Conservation (phyloP, 2,329 filamentous ascomycete species). For the Nigrospora oryzae region DNA sequence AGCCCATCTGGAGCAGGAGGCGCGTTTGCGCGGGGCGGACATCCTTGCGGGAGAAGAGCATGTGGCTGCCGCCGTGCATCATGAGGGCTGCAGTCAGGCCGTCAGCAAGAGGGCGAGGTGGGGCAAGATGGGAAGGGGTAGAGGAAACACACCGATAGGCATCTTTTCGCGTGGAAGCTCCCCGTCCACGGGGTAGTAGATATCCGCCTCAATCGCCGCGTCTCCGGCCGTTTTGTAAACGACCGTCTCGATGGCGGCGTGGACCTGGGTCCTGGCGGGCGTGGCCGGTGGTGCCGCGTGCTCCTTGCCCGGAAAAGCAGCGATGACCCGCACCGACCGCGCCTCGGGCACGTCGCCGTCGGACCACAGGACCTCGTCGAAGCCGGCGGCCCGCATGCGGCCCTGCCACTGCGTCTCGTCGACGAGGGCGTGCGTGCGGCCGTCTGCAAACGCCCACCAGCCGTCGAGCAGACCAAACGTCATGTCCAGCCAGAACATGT, state of each 20-base stretch:
- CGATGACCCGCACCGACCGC: slow-evolving; percentile 15
- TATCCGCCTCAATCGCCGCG: slow-evolving; percentile 17
- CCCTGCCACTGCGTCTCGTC: slow-evolving; percentile 14
- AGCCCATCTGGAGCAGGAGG: slow-evolving; percentile 26
- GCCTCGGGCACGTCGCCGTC: slow-evolving; percentile 13
- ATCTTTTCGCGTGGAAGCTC: neutral
- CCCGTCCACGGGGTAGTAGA: slow-evolving; percentile 18
- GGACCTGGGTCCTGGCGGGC: neutral
- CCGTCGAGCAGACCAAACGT: slow-evolving; percentile 24
- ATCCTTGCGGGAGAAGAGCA: slow-evolving; percentile 27
- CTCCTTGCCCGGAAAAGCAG: slow-evolving; percentile 5
- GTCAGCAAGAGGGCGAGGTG: neutral
- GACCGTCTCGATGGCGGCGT: slow-evolving; percentile 7
- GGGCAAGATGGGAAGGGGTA: neutral
- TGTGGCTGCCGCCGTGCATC: slow-evolving; percentile 35
- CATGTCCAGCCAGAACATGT: slow-evolving; percentile 20
- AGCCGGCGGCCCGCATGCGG: slow-evolving; percentile 11
- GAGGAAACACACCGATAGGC: slow-evolving; percentile 1
- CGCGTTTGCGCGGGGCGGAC: slow-evolving; percentile 26
- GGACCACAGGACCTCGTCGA: slow-evolving; percentile 15
- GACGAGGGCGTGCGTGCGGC: slow-evolving; percentile 14
- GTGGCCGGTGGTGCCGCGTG: too few species aligned
- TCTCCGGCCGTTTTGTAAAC: slow-evolving; percentile 11
- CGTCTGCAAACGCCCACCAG: slow-evolving; percentile 24
- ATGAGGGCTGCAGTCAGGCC: slow-evolving; percentile 23